Percentiles rank a stretch among this genome's conserved stretches.
phyloP scores from a whole-genome alignment of 768 basidiomycete species.

The Psilocybe cubensis region DNA sequence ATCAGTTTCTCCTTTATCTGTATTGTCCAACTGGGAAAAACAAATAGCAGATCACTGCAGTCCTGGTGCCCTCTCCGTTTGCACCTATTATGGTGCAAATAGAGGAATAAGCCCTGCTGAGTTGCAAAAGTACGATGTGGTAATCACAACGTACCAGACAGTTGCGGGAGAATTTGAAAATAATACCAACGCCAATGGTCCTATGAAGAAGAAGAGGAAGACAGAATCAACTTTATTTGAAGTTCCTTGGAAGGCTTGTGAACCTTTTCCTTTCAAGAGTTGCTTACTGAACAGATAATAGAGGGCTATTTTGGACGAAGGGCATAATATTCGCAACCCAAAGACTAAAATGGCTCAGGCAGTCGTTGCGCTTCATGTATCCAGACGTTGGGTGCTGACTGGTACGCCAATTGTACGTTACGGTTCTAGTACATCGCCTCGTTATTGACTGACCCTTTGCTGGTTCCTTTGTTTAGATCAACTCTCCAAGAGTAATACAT shows the following conservation, averaged over 20 bases:
- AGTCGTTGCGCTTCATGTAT: constrained; percentile 61
- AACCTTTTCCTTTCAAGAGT: not conserved
- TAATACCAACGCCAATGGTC: constrained; percentile 27
- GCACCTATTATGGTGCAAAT: constrained; percentile 75
- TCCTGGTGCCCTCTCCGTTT: constrained; percentile 52
- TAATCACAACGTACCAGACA: constrained; percentile 85
- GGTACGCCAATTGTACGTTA: constrained; percentile 88
- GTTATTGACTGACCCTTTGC: not conserved
- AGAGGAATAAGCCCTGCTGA: constrained; percentile 61
- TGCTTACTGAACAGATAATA: constrained; percentile 24
- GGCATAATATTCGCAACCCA: constrained; percentile 85
- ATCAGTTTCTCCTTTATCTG: constrained; percentile 81
- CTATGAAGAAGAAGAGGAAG: constrained; percentile 67
- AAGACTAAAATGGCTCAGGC: constrained; percentile 84
- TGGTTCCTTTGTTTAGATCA: constrained; percentile 57
- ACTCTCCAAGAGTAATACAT: constrained; percentile 64
- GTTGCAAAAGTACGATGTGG: constrained; percentile 70
- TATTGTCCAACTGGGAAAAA: constrained; percentile 88
- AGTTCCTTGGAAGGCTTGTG: constrained; percentile 79
- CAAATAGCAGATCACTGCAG: constrained; percentile 77
- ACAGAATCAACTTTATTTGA: constrained; percentile 59
- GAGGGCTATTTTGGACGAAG: constrained; percentile 88
- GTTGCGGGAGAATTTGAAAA: constrained; percentile 60
- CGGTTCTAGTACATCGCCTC: not conserved
- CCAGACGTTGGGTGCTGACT: constrained; percentile 79